These are phyloP conservation scores for Corynascus novoguineensis DNA, from an alignment of 495 filamentous ascomycete species.

Conservation along the genomic window DNA sequence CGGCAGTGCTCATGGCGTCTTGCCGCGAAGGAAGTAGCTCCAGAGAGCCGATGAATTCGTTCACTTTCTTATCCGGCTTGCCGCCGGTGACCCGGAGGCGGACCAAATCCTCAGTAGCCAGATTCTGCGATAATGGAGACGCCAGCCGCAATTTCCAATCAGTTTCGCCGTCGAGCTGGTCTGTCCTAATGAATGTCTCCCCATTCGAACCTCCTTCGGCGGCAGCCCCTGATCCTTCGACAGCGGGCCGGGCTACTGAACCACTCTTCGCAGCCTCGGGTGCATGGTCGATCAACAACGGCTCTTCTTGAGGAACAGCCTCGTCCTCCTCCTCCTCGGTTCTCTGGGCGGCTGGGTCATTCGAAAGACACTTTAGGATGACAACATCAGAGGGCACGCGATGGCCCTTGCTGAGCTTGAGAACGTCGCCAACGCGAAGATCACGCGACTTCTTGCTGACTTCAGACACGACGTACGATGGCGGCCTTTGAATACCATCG, in stretches of 20 bases:
- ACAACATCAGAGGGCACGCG: slow-evolving; percentile 92
- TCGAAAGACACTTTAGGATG: slow-evolving; percentile 75
- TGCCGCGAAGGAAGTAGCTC: slow-evolving; percentile 50
- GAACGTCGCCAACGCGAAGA: slow-evolving; percentile 87
- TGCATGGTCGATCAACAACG: slow-evolving; percentile 40
- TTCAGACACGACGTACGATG: slow-evolving; percentile 51
- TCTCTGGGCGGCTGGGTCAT: slow-evolving; percentile 46
- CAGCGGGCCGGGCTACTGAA: slow-evolving; percentile 7
- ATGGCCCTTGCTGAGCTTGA: slow-evolving; percentile 86
- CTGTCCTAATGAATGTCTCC: slow-evolving; percentile 95
- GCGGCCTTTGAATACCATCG: slow-evolving; percentile 28
- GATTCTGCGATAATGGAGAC: slow-evolving; percentile 70
- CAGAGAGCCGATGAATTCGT: slow-evolving; percentile 85
- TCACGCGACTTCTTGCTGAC: slow-evolving; percentile 76
- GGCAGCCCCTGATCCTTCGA: slow-evolving; percentile 8
- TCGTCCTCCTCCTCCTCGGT: slow-evolving; percentile 25
- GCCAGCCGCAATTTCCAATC: slow-evolving; percentile 96
- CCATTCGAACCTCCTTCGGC: slow-evolving; percentile 49
- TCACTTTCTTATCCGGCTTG: slow-evolving; percentile 84
- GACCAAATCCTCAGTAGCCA: slow-evolving; percentile 62
- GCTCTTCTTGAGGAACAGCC: slow-evolving; percentile 23
- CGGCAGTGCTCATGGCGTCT: slow-evolving; percentile 24
- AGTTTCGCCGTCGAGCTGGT: slow-evolving; percentile 97
- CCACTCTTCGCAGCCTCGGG: slow-evolving; percentile 25
- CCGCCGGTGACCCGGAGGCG: slow-evolving; percentile 74